Conservation (phyloP, 192 early-diverging fungal species). For the Backusella tarrabulga region DNA sequence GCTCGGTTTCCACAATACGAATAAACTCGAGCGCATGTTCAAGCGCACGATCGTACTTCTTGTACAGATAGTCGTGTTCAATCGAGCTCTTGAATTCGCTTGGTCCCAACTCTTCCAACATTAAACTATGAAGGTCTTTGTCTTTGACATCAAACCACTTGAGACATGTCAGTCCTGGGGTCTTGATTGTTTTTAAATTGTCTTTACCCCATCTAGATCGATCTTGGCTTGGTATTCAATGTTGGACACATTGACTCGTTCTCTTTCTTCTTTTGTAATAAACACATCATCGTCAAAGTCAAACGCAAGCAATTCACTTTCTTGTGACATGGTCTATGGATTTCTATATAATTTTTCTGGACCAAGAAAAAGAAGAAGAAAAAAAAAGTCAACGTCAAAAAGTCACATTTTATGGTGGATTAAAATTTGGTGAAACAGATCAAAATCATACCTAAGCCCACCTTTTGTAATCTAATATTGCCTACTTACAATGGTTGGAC, state of each 20-base stretch:
- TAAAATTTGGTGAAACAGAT: too few relatives aligned
- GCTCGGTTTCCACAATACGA: slow-evolving; percentile 1
- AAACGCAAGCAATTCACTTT: slow-evolving; percentile 15
- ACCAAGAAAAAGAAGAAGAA: too few relatives aligned
- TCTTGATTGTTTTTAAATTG: neutral
- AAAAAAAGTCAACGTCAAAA: too few relatives aligned
- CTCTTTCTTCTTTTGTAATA: slow-evolving; percentile 1
- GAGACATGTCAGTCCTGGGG: neutral
- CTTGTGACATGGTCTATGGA: neutral
- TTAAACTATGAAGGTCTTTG: slow-evolving; percentile 8
- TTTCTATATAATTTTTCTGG: neutral
- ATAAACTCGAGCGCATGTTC: slow-evolving; percentile 16
- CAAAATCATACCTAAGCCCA: too few relatives aligned
- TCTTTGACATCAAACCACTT: slow-evolving; percentile 29
- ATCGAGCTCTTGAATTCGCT: slow-evolving; percentile 22
- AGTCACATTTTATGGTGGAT: too few relatives aligned
- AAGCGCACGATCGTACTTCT: slow-evolving; percentile 24
- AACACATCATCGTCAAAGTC: slow-evolving; percentile 41
- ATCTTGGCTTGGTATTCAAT: slow-evolving; percentile 23
- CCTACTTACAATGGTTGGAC: too few relatives aligned
- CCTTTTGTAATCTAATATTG: too few relatives aligned
- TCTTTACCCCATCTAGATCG: slow-evolving; percentile 26
- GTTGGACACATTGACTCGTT: neutral
- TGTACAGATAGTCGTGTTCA: slow-evolving; percentile 33
- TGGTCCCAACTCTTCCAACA: slow-evolving; percentile 27